Conservation (phyloP, 345 rosid species). For the Corchorus capsularis region DNA sequence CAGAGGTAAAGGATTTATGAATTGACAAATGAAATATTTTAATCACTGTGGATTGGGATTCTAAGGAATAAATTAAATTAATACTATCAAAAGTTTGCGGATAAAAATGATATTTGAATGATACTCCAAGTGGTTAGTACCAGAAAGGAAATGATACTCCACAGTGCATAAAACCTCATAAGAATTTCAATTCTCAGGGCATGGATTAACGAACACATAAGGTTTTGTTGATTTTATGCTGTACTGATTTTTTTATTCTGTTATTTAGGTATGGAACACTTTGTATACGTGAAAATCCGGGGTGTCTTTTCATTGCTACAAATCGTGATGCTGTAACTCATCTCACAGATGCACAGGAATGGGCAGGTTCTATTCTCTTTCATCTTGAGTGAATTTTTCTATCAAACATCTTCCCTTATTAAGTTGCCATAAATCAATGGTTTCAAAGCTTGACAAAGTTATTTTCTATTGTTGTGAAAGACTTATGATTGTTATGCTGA, state of each 20-base stretch:
- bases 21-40: background rate
- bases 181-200: background rate
- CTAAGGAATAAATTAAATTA: slow-evolving; percentile 1
- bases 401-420: background rate
- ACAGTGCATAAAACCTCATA: background rate
- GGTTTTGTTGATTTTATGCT: slow-evolving; percentile 2
- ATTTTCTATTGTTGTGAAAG: background rate
- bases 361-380: slow-evolving; percentile 71
- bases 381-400: background rate
- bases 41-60: background rate
- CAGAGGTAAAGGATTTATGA: background rate
- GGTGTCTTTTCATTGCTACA: slow-evolving; percentile 93
- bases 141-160: no score
- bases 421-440: background rate
- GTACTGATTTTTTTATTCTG: background rate
- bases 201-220: background rate
- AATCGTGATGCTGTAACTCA: slow-evolving; percentile 94
- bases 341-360: slow-evolving; percentile 94
- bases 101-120: background rate
- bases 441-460: background rate
- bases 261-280: slow-evolving; percentile 82
- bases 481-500: background rate
- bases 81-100: background rate
- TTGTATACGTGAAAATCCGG: slow-evolving; percentile 91
- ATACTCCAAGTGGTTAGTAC: background rate